Evolutionary conservation across 208 protist genomes (phyloP).

Genomic region (Crithidia fasciculata): DNA sequence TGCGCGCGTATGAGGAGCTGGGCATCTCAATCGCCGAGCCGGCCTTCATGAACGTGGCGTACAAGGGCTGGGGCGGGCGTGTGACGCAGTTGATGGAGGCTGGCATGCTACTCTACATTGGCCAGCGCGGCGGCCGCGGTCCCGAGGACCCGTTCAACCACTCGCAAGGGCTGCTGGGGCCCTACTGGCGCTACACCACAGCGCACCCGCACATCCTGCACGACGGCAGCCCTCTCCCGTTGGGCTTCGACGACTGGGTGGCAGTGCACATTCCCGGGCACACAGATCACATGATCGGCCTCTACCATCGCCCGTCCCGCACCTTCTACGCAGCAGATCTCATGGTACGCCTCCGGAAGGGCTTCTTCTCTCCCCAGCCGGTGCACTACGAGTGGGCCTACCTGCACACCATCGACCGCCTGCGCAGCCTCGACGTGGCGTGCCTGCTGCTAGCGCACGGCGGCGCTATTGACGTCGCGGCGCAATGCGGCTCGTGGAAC

Average conservation of each 20-base stretch:
- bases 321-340: conserved; percentile 54
- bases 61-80: conserved; percentile 21
- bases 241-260: conserved; percentile 55
- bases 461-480: conserved; percentile 44
- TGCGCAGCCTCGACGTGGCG: conserved; percentile 43
- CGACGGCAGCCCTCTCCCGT: conserved; percentile 42
- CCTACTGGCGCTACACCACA: conserved; percentile 38
- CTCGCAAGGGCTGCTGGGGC: conserved; percentile 39
- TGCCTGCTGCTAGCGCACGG: conserved; percentile 51
- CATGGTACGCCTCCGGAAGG: conserved; percentile 40
- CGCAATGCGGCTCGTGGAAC: conserved; percentile 43
- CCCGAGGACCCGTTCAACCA: conserved; percentile 38
- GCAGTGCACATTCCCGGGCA: conserved; percentile 53
- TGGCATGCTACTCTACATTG: conserved; percentile 37
- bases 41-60: conserved; percentile 34
- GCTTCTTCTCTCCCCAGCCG: conserved; percentile 46
- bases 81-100: conserved; percentile 36
- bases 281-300: conserved; percentile 58
- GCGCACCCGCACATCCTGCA: conserved; percentile 13
- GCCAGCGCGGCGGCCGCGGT: conserved; percentile 34
- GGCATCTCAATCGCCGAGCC: conserved; percentile 37
- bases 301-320: conserved; percentile 50
- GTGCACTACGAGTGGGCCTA: conserved; percentile 48
- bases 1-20: conserved; percentile 29
- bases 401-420: conserved; percentile 34